Base-by-base conservation (phyloP, 2,329 filamentous ascomycete species). In the Neoarthrinium moseri region DNA sequence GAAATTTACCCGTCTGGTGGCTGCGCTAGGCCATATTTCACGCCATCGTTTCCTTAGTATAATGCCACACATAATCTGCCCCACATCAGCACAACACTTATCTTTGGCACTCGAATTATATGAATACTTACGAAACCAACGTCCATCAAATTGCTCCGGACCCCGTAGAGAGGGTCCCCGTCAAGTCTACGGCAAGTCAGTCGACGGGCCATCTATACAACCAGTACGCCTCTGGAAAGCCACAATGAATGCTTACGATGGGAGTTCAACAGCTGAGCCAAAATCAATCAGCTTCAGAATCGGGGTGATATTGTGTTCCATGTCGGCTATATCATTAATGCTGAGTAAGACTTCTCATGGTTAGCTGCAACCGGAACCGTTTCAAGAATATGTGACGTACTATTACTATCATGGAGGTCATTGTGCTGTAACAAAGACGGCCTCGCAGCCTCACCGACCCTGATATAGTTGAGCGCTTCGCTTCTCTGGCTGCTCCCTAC, bases 201-300 rank as follows among this genome's bases (percentile, higher is more conserved):
- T n/a, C n/a, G n/a, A n/a, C n/a, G n/a, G n/a, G n/a, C n/a, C n/a
- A n/a, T n/a, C n/a, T n/a, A n/a, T n/a, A n/a, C 7, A 15, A 10
- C 26, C 13, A 6, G 13, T n/a, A 24, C 13, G n/a, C 32, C n/a
- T 34, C 32, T 2, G 18, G 7, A 15, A 11, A 2, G 13, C 18
- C 7, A 8, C n/a, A n/a, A 7, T 11, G 18, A 34, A 11, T 17
- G 7, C 35, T 23, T 38, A 22, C 35, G 13, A 12, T 11, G 8
- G 12, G 6, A 38, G 13, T 15, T 38, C 35, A 13, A 21, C 38
- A 15, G 38, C 38, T 17, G 24, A 41, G 5, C 38, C 38, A 21
- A 41, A 41, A 18, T 41, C 24, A 17, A 41, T 41, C 26, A 18
- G 30, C 15, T 41, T 41, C 38, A 41, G 18, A 12, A 41, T 41